Evolutionary conservation across 2,329 filamentous ascomycete genomes (phyloP).

Genomic region (Dothiorella sarmentorum): DNA sequence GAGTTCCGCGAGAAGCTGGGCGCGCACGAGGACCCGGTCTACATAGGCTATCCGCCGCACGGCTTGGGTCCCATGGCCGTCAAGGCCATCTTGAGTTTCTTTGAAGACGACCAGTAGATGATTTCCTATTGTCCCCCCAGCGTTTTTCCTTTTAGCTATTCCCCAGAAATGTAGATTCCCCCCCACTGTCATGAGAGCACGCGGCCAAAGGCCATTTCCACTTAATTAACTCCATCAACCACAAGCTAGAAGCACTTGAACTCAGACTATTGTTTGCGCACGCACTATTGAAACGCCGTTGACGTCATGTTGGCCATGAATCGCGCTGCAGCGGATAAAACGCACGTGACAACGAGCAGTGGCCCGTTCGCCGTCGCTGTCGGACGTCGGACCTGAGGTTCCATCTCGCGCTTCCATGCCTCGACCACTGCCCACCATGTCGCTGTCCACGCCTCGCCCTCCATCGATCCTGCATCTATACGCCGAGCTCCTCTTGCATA

Average conservation of each 20-base stretch:
- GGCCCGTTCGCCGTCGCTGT: not conserved
- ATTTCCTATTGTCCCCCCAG: not conserved
- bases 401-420: not conserved
- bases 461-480: conserved; percentile 45
- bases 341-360: not conserved
- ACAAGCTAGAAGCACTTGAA: too few relatives aligned
- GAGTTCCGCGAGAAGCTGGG: conserved; percentile 92
- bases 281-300: not conserved
- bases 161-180: conserved; percentile 12
- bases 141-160: not conserved
- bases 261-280: too few relatives aligned
- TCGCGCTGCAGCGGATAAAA: not conserved
- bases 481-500: conserved; percentile 59
- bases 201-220: not conserved
- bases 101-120: conserved; percentile 61
- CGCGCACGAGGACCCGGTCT: conserved; percentile 76
- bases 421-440: not conserved
- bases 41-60: conserved; percentile 84
- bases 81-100: conserved; percentile 84
- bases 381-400: not conserved
- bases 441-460: not conserved
- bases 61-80: conserved; percentile 79
- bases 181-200: conserved; percentile 11
- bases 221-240: not conserved
- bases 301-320: not conserved